These are phyloP conservation scores for Trichophyton benhamiae DNA, from an alignment of 2,329 filamentous ascomycete species.

Conservation along the genomic window DNA sequence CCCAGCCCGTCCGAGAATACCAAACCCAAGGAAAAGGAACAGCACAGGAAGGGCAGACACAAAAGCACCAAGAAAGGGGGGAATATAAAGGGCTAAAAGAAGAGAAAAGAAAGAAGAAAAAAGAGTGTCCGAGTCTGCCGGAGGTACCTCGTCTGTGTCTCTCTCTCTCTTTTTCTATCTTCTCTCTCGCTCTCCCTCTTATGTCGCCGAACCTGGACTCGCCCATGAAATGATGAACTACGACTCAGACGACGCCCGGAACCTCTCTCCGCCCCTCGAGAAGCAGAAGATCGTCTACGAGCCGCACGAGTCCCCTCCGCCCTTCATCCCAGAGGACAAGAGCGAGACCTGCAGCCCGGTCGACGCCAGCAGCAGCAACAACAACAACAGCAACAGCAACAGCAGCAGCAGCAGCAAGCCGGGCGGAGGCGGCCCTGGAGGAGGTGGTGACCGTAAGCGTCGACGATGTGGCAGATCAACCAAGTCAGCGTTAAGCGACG, in stretches of 20 bases:
- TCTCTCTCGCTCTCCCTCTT: not conserved
- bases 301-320: conserved; percentile 23
- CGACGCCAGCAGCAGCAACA: no score
- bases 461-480: conserved; percentile 16
- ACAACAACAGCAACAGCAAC: conserved; percentile 3
- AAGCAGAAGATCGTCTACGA: conserved; percentile 22
- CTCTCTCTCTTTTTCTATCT: no score
- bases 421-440: conserved; percentile 10
- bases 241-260: conserved; percentile 30
- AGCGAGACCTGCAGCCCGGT: conserved; percentile 5
- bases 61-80: not conserved
- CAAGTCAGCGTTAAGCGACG: conserved; percentile 44
- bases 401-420: not conserved
- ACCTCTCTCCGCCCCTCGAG: conserved; percentile 28
- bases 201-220: not conserved
- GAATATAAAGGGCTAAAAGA: not conserved
- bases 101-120: not conserved
- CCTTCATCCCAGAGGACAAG: conserved; percentile 19
- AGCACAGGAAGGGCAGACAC: not conserved
- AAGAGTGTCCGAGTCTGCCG: not conserved
- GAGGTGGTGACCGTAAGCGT: conserved; percentile 25
- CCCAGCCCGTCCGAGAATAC: not conserved
- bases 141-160: no score
- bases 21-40: not conserved
- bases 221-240: conserved; percentile 23